Base-by-base conservation (phyloP, 495 filamentous ascomycete species). In the Sphaerosporella brunnea region DNA sequence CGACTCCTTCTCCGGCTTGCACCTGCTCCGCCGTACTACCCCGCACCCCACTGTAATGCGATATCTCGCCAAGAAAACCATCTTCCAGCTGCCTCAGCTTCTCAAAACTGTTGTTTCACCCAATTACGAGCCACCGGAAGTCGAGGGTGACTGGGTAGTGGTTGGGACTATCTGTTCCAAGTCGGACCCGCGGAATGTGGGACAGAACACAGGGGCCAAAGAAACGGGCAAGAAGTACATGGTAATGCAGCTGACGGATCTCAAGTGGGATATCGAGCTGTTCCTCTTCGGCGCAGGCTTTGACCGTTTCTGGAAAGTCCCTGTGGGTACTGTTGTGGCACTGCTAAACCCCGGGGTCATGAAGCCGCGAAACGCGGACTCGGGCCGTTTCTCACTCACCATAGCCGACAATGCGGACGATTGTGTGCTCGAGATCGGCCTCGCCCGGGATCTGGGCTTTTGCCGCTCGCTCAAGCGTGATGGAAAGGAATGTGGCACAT, bases 321-420 rank as follows among this genome's bases (percentile, higher is more conserved):
- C 78, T 0, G 73, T 81, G 2, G 90, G 92, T 18, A 93, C 82
- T 0, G 68, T 96, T 2, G 69, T 99, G 43, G 90, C 92, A 5
- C 79, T 99, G 28, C 68, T 99, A n/a, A 99, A 96, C 54, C 90
- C 92, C 0, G 76, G 65, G 2, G 79, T 96, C 53, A 79, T 99
- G 73, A 83, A 87, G 7, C 92, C 92, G 2, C 77, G 77, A 0
- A 73, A 73, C 2, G 76, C 75, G 43, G 67, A 77, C 11, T 87
- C 81, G 3, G 83, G 84, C 20, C 69, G 73, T 20, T 99, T 95
- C 62, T 82, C 79, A 28, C 69, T 99, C 21, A 76, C 79, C 1
- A 71, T 99, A 45, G 79, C 79, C 36, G 82, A 76, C 44, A 84
- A 82, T 30, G 79, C 81, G 30, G 80, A 81, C 32, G 90, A 99